phyloP scores from a whole-genome alignment of 169 alveolate genomes.

The Perkinsus marinus region DNA sequence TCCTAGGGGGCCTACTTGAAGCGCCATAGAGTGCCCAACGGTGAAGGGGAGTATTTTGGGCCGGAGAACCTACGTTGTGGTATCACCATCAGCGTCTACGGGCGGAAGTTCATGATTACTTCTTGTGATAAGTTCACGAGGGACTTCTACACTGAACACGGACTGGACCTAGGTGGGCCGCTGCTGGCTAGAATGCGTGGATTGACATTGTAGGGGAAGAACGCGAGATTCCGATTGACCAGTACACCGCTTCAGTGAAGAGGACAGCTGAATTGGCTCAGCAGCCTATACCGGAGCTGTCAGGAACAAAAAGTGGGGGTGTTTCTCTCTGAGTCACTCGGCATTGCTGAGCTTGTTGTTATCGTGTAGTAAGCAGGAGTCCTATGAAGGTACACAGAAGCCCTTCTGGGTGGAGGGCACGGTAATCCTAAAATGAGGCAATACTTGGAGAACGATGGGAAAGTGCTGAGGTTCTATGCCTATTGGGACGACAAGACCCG shows the following conservation, averaged over 20 bases:
- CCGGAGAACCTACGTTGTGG: conserved; percentile 56
- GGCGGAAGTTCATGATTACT: conserved; percentile 51
- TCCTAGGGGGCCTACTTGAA: conserved; percentile 59
- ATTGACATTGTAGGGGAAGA: not conserved
- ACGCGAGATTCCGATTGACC: not conserved
- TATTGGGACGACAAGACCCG: conserved; percentile 4
- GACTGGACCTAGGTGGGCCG: conserved; percentile 1
- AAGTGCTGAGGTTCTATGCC: conserved; percentile 45
- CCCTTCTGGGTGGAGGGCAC: conserved; percentile 60
- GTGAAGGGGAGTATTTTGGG: conserved; percentile 27
- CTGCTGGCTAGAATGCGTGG: not conserved
- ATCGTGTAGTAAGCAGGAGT: conserved; percentile 7
- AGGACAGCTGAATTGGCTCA: not conserved
- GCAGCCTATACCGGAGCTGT: not conserved
- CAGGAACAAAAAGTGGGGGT: conserved; percentile 19
- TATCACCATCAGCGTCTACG: conserved; percentile 43
- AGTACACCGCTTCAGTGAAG: not conserved
- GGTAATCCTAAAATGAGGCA: conserved; percentile 53
- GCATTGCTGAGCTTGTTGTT: too few species aligned
- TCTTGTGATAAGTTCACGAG: conserved; percentile 62
- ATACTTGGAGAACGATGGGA: conserved; percentile 61
- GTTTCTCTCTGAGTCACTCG: too few species aligned
- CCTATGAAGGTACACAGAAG: not conserved
- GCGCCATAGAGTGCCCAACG: conserved; percentile 44
- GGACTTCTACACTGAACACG: conserved; percentile 45